Evolutionary conservation across 768 basidiomycete genomes (phyloP).

Genomic region (Collybiopsis luxurians): DNA sequence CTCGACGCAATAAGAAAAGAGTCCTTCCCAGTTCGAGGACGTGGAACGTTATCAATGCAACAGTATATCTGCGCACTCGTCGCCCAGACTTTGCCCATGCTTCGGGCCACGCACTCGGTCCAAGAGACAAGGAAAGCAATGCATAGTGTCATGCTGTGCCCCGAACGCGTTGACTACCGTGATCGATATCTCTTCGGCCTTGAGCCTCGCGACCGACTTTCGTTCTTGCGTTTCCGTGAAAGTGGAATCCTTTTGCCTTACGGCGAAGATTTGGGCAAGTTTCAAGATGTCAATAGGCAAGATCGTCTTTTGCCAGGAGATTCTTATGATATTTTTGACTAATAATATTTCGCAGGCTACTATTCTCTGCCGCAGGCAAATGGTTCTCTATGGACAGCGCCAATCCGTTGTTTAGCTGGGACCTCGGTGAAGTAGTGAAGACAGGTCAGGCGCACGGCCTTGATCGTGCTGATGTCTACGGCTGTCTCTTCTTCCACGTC

Average conservation of each 20-base stretch:
- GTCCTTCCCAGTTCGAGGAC: background rate
- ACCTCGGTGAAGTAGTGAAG: slow-evolving; percentile 28
- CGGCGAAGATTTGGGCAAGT: slow-evolving; percentile 38
- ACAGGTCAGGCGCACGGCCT: slow-evolving; percentile 36
- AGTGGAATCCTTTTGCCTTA: slow-evolving; percentile 49
- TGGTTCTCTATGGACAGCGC: background rate
- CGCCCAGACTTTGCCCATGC: slow-evolving; percentile 10
- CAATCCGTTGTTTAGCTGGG: slow-evolving; percentile 13
- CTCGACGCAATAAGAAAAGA: slow-evolving; percentile 14
- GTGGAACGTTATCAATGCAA: slow-evolving; percentile 6
- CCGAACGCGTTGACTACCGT: slow-evolving; percentile 33
- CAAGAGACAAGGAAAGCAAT: slow-evolving; percentile 22
- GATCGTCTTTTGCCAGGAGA: slow-evolving; percentile 43
- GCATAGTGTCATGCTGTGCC: slow-evolving; percentile 29
- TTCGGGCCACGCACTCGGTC: background rate
- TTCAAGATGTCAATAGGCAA: slow-evolving; percentile 36
- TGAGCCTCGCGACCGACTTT: slow-evolving; percentile 42
- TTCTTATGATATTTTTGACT: slow-evolving; percentile 31
- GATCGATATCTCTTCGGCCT: slow-evolving; percentile 35
- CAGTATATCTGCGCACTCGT: slow-evolving; percentile 14
- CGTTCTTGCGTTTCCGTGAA: slow-evolving; percentile 35
- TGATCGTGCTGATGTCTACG: slow-evolving; percentile 41
- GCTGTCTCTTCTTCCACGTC: slow-evolving; percentile 48
- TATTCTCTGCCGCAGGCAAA: background rate
- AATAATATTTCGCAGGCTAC: slow-evolving; percentile 3